These are phyloP conservation scores for Phellinidium pouzarii DNA, from an alignment of 1,284 basidiomycete species.

Conservation along the genomic window DNA sequence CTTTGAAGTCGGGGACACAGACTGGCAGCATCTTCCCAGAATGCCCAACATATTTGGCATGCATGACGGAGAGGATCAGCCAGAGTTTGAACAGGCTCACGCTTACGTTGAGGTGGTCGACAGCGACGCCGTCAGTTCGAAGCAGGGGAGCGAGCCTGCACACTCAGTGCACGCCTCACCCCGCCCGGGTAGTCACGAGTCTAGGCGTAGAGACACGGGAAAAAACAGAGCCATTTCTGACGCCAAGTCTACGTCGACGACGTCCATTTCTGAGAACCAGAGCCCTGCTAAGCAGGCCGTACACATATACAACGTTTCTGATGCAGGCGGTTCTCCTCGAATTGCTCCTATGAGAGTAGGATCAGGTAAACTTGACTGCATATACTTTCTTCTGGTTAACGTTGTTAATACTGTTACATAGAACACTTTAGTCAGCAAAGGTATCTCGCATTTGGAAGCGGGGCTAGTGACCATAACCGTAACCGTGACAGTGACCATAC, in stretches of 20 bases:
- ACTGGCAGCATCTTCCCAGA: slow-evolving; percentile 52
- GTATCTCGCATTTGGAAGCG: not conserved
- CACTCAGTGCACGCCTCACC: slow-evolving; percentile 23
- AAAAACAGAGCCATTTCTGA: slow-evolving; percentile 28
- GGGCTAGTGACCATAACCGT: not conserved
- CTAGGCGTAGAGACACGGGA: slow-evolving; percentile 47
- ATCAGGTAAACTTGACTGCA: not conserved
- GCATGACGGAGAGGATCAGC: slow-evolving; percentile 21
- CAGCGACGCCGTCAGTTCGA: slow-evolving; percentile 36
- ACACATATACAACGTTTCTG: slow-evolving; percentile 44
- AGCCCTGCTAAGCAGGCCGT: slow-evolving; percentile 49
- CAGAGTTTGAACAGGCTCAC: slow-evolving; percentile 32
- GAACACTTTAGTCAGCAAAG: not conserved
- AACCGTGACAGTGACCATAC: not conserved
- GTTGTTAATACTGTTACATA: not conserved
- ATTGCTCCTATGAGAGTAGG: not conserved
- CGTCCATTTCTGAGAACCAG: slow-evolving; percentile 48
- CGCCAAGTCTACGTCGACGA: slow-evolving; percentile 39
- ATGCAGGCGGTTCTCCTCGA: slow-evolving; percentile 5
- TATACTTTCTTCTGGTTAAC: not conserved
- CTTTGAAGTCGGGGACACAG: slow-evolving; percentile 51
- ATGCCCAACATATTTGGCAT: slow-evolving; percentile 27
- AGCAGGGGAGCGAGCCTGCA: slow-evolving; percentile 23
- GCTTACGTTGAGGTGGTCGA: slow-evolving; percentile 59
- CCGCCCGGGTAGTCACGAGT: slow-evolving; percentile 16